Evolutionary conservation across 805 yeast species (phyloP), one percentile per base, ranked within the genome.

Genomic region (Cyberlindnera mississippiensis): DNA sequence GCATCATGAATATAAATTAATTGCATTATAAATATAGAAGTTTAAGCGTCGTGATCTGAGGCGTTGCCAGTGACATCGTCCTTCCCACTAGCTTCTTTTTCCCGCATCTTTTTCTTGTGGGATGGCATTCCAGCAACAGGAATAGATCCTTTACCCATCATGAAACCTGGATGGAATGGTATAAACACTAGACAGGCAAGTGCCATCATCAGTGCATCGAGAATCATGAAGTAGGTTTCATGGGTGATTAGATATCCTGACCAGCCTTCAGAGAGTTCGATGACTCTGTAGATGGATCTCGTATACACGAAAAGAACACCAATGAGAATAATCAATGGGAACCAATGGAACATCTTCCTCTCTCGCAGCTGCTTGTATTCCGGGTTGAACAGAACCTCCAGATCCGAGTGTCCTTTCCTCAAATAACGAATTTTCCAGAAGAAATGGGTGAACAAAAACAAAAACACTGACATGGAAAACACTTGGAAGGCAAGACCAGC

Each of bases 401-500:
- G 32, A n/a, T 31, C 41, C 4, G 15, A 16, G 15, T 38, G 32
- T 4, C 39, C 37, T 22, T 36, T 38, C 28, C 42, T 28, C 17
- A 40, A 18, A 28, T 36, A 46, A 11, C 31, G 24, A 14, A 73
- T 62, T 20, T 64, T 60, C 52, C 57, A 65, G 28, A 72, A 52
- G 59, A 84, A 76, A 37, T 67, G 64, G 33, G 63, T 57, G 68
- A 75, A 73, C 16, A 83, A 62, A 9, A 64, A 22, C 34, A 80
- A 61, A 59, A 85, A 88, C 2, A 78, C 42, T 3, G 72, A 52
- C 82, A 87, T 83, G 3, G 85, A 71, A 4, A 72, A 61, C 8
- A 86, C 89, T 62, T 88, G 96, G 56, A 82, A 69, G 0, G 81
- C 82, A 35, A 88, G 68, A 8, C 96, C 96, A 1, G 75, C 89